Evolutionary conservation across 1,284 basidiomycete genomes (phyloP).

Genomic region (Cutaneotrichosporon sp.): DNA sequence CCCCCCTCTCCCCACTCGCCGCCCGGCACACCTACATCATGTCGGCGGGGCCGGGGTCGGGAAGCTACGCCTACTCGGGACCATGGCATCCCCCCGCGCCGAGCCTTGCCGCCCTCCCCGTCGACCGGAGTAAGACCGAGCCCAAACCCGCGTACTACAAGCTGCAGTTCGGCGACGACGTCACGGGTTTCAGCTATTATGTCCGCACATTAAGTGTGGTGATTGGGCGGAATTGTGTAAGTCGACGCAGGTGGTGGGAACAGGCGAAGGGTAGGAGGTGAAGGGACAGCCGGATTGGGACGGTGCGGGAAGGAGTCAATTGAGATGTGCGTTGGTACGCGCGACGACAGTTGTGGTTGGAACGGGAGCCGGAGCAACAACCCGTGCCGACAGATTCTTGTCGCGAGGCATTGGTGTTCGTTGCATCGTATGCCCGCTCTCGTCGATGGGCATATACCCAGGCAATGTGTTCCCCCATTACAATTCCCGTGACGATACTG

Average conservation of each 20-base stretch:
- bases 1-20: neutral
- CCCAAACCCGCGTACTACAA: slow-evolving; percentile 49
- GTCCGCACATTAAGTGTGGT: slow-evolving; percentile 46
- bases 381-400: too few species aligned
- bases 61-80: slow-evolving; percentile 8
- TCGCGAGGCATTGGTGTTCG: too few species aligned
- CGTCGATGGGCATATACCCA: too few species aligned
- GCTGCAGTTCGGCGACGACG: slow-evolving; percentile 47
- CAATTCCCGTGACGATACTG: neutral
- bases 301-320: too few species aligned
- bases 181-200: slow-evolving; percentile 49
- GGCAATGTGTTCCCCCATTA: too few species aligned
- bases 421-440: too few species aligned
- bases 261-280: neutral
- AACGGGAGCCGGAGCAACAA: too few species aligned
- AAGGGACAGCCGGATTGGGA: too few species aligned
- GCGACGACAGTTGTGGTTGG: too few species aligned
- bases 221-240: slow-evolving; percentile 45
- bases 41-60: slow-evolving; percentile 1
- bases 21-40: neutral
- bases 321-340: too few species aligned
- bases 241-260: slow-evolving; percentile 13
- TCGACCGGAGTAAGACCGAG: slow-evolving; percentile 46
- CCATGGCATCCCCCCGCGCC: slow-evolving; percentile 42
- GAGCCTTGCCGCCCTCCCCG: slow-evolving; percentile 42